Base-by-base conservation (phyloP, 2,329 filamentous ascomycete species). In the Ceratocystis cacaofunesta region DNA sequence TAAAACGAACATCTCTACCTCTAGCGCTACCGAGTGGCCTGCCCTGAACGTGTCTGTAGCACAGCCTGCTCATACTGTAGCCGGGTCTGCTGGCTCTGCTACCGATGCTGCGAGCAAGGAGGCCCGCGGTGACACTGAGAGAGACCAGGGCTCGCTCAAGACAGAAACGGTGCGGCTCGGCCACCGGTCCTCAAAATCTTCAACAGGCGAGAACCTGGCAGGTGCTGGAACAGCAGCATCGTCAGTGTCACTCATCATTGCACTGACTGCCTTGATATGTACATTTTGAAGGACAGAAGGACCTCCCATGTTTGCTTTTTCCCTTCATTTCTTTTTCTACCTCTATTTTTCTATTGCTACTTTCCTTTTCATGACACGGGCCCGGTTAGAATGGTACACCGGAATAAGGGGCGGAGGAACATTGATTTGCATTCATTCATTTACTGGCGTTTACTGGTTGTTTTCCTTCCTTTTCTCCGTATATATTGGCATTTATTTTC, bases 211-310 rank as follows among this genome's bases (percentile, higher is more conserved):
- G 55, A 65, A 62, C n/a, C 22, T 65, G 25, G 46, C 57, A 15
- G 58, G 64, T n/a, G 64, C 44, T 8, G 58, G 58, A 15, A 62
- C 44, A 58, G 66, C 66, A 8, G 66, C 66, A 28, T 67, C 66
- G 10, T 67, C 66, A 43, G 66, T 67, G 2, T 67, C 66, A 8
- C 57, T 67, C 50, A 62, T 67, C 10, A 67, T 67, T 60, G 66
- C 66, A 7, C 48, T 67, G 63, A 65, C 66, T 28, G 66, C 61
- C 22, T 17, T 67, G 66, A 67, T 67, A 62, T 67, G 66, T 65
- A 60, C 62, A 30, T 65, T 65, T 62, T 67, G 48, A 61, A 65
- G 28, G 28, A 19, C 25, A n/a, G 25, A 19, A 28, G 19, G 5
- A 12, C 7, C 17, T 61, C 7, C n/a, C 22, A 36, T 58, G 12